These are phyloP conservation scores for Globisporangium viniferum DNA, from an alignment of 352 stramenopile species.

Conservation along the genomic window DNA sequence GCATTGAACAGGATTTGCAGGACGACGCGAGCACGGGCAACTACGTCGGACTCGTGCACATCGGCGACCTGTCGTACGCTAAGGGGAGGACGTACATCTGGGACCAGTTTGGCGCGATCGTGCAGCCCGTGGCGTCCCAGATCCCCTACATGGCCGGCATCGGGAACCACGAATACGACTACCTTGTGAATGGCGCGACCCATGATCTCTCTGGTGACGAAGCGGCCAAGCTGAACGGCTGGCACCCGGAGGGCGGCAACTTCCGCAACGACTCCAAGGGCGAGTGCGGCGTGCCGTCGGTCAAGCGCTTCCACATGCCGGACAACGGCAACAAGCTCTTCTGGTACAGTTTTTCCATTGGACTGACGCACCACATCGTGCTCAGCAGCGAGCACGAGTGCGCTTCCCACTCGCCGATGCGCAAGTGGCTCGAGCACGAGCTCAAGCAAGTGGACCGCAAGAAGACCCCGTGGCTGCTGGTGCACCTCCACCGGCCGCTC, in stretches of 20 bases:
- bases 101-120: conserved; percentile 77
- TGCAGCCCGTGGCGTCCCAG: conserved; percentile 61
- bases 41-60: conserved; percentile 56
- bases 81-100: conserved; percentile 58
- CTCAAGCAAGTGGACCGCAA: conserved; percentile 22
- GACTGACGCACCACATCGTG: conserved; percentile 27
- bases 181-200: conserved; percentile 19
- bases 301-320: conserved; percentile 55
- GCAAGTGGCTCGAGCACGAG: conserved; percentile 26
- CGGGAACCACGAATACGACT: conserved; percentile 50
- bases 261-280: conserved; percentile 41
- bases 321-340: conserved; percentile 28
- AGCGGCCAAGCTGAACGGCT: conserved; percentile 23
- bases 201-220: conserved; percentile 37
- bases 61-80: conserved; percentile 80
- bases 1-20: conserved; percentile 30
- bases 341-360: conserved; percentile 29
- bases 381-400: conserved; percentile 32
- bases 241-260: conserved; percentile 22
- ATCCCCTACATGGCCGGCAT: conserved; percentile 64
- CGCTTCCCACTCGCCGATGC: conserved; percentile 12
- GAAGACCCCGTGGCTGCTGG: conserved; percentile 25
- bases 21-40: conserved; percentile 19
- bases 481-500: conserved; percentile 29
- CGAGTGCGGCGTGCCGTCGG: conserved; percentile 66